Percentiles rank a stretch among this genome's conserved stretches.
These are phyloP conservation scores for Hippophae tibetana DNA, from an alignment of 306 rosid genomes.

Conservation along the genomic window DNA sequence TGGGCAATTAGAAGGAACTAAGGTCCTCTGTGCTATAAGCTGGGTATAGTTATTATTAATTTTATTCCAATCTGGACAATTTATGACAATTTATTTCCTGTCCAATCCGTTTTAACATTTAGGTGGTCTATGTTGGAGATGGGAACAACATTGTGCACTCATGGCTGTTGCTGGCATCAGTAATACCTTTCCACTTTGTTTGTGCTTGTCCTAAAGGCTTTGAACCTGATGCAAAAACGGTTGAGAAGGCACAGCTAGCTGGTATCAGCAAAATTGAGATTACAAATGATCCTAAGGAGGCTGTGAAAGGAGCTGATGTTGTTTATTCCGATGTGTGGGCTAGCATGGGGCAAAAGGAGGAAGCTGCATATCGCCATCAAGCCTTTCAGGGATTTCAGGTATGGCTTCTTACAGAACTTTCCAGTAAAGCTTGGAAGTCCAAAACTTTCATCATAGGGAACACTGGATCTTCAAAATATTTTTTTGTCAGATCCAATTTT, in stretches of 20 bases:
- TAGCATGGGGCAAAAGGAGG: conserved; percentile 99
- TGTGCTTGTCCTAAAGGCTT: conserved; percentile 89
- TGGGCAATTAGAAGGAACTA: conserved; percentile 82
- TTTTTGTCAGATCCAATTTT: too few relatives aligned
- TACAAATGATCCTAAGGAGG: conserved; percentile 79
- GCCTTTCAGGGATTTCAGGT: conserved; percentile 91
- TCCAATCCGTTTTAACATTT: conserved; percentile 10
- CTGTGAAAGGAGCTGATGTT: conserved; percentile 82
- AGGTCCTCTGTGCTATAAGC: conserved; percentile 34
- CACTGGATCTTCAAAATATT: too few relatives aligned
- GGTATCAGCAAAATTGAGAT: conserved; percentile 96
- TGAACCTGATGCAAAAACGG: conserved; percentile 79
- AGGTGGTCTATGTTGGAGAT: conserved; percentile 98
- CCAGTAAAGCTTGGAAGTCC: too few relatives aligned
- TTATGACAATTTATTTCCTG: neutral
- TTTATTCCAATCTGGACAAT: conserved; percentile 8
- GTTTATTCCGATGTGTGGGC: conserved; percentile 97
- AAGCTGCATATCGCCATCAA: conserved; percentile 68
- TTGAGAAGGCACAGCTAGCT: conserved; percentile 64
- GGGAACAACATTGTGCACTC: conserved; percentile 98
- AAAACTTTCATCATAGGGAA: too few relatives aligned
- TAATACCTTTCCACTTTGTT: conserved; percentile 83
- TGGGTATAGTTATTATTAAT: conserved; percentile 14
- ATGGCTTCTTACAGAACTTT: neutral
- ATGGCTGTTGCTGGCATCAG: conserved; percentile 86